Base-by-base conservation (phyloP, 805 yeast genomes). In the Candida tallmaniae region DNA sequence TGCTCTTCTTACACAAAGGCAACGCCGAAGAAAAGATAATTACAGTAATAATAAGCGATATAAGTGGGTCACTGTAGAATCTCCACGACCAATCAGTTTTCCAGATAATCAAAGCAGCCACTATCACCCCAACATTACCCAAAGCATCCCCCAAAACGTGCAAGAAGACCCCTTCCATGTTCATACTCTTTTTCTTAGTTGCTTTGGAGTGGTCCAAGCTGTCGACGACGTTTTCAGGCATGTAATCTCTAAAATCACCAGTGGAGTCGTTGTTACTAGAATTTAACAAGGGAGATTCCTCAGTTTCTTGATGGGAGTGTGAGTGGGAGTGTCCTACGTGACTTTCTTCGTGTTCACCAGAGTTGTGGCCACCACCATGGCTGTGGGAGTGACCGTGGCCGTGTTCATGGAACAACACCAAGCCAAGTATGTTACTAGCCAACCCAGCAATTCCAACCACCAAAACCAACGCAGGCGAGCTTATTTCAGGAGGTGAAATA, bases 71-170 rank as follows among this genome's bases (percentile, higher is more conserved):
- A 38, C 82, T 68, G 54, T 85, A 85, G 56, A 61, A 87, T 51
- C 76, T 80, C 96, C 97, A 90, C 1, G 84, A 68, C 56, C 74
- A 90, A 47, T 87, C 82, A 0, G 97, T 87, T 56, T 83, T 80
- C 97, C 97, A 89, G 50, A 90, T 90, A 50, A 90, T 82, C 23
- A 90, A 43, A 3, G 97, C 98, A 2, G 96, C 80, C 4, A 73
- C 57, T 38, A 90, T 93, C 34, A 90, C 98, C 45, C 97, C 97
- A 35, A 90, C 64, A 54, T 90, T 90, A 43, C 98, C 97, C 37
- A 90, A 68, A 1, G 97, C 97, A 60, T 90, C 98, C 29, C 97
- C 97, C 47, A 93, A 43, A 9, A 93, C 98, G 54, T 90, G 98
- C 52, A 90, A 68, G 54, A 86, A 93, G 3, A 90, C 97, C 44